Percentiles rank a stretch among this genome's conserved stretches.
phyloP scores from a whole-genome alignment of 1,284 basidiomycete species.

The Moniliophthora roreri region DNA sequence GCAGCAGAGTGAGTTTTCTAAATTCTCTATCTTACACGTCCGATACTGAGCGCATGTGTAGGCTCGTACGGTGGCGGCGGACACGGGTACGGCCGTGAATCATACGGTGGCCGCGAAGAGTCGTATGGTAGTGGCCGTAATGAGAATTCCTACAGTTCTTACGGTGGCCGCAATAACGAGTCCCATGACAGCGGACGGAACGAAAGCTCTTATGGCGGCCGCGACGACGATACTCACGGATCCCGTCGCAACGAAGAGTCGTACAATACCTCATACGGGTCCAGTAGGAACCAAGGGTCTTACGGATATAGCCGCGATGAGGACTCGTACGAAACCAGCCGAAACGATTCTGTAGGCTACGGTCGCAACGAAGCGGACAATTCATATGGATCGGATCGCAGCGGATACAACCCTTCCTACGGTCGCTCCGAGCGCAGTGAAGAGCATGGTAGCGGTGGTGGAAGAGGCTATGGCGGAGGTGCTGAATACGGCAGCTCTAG shows the following conservation, averaged over 20 bases:
- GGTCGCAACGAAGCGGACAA: neutral
- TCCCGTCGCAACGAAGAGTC: slow-evolving; percentile 3
- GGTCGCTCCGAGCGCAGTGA: neutral
- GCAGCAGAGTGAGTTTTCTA: neutral
- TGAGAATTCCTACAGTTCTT: slow-evolving; percentile 1
- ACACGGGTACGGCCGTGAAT: too few relatives aligned
- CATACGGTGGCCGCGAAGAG: neutral
- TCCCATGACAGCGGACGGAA: neutral
- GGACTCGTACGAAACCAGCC: slow-evolving; percentile 1
- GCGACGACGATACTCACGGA: neutral
- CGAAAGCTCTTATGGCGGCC: neutral
- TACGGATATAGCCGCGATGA: neutral
- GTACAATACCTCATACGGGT: slow-evolving; percentile 3
- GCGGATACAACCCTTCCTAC: neutral
- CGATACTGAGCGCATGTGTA: too few relatives aligned
- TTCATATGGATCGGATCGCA: neutral
- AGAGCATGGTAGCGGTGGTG: neutral
- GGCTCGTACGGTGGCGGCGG: too few relatives aligned
- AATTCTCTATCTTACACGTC: neutral
- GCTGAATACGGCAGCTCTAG: too few relatives aligned
- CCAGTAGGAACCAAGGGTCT: neutral
- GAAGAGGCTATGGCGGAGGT: slow-evolving; percentile 12
- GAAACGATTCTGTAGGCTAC: neutral
- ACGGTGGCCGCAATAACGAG: neutral
- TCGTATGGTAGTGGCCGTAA: neutral